Conservation (phyloP, 2,329 filamentous ascomycete species). For the Bipolaris zeicola region DNA sequence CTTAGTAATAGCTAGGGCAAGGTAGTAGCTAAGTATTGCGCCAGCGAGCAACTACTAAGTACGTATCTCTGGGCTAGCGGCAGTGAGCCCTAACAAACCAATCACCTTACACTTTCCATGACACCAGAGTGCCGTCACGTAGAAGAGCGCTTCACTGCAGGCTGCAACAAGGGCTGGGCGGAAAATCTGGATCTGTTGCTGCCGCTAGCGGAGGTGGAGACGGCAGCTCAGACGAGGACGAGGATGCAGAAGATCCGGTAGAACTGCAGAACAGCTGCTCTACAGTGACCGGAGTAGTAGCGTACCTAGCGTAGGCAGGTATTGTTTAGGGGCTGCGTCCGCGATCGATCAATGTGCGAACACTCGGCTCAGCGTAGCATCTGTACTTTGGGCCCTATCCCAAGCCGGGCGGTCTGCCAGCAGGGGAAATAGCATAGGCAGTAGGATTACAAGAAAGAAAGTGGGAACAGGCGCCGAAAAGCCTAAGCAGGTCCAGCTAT, state of each 20-base stretch:
- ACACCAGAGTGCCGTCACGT: not conserved
- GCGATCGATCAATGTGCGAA: not conserved
- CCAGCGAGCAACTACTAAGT: not conserved
- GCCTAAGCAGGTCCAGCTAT: no score
- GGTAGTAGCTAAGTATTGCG: not conserved
- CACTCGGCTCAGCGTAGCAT: no score
- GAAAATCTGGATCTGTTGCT: not conserved
- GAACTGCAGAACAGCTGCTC: not conserved
- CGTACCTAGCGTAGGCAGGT: not conserved
- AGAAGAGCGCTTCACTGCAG: not conserved
- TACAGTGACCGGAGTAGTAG: not conserved
- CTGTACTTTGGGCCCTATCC: no score
- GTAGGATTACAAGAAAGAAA: no score
- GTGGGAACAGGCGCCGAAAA: no score
- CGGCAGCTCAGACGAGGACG: not conserved
- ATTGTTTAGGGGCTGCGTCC: not conserved
- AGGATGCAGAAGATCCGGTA: not conserved
- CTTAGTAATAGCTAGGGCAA: not conserved
- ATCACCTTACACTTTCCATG: not conserved
- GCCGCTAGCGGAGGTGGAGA: not conserved
- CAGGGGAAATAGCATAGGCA: no score
- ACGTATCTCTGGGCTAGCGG: not conserved
- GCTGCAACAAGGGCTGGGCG: no score
- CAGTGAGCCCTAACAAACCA: not conserved
- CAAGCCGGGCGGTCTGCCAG: no score